phyloP scores from a whole-genome alignment of 2,329 filamentous ascomycete genomes.

The Colletotrichum sansevieriae region DNA sequence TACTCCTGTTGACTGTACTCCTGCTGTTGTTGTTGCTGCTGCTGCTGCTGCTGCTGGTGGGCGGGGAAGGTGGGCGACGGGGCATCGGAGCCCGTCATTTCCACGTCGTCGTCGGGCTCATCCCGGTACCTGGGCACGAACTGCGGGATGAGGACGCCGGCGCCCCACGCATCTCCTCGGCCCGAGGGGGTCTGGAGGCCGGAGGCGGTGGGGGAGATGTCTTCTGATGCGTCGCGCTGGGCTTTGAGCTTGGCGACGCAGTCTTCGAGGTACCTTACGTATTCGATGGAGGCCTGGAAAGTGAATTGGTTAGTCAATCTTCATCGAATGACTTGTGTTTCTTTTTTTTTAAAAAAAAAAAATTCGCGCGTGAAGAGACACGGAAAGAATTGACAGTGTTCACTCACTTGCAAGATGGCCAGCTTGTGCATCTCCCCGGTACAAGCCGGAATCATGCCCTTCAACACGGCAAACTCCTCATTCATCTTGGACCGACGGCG shows the following conservation, averaged over 20 bases:
- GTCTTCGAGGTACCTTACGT: constrained; percentile 92
- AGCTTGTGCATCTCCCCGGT: constrained; percentile 99
- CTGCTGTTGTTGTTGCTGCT: constrained; percentile 27
- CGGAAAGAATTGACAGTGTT: too few relatives aligned
- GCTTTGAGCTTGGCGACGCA: constrained; percentile 86
- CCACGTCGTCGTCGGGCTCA: constrained; percentile 63
- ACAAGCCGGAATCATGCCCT: constrained; percentile 96
- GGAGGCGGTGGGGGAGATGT: constrained; percentile 45
- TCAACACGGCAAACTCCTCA: constrained; percentile 93
- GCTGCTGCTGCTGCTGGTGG: constrained; percentile 41
- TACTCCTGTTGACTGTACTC: background rate
- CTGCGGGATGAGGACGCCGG: constrained; percentile 37
- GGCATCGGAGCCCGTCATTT: constrained; percentile 69
- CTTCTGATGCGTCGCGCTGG: constrained; percentile 54
- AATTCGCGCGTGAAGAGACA: background rate
- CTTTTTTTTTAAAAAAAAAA: too few relatives aligned
- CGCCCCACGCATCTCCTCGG: constrained; percentile 46
- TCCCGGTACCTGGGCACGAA: constrained; percentile 55
- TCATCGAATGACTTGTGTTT: too few relatives aligned
- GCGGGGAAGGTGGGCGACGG: constrained; percentile 61
- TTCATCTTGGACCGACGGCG: constrained; percentile 97
- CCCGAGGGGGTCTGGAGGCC: constrained; percentile 47
- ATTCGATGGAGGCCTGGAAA: constrained; percentile 90
- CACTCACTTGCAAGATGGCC: constrained; percentile 87
- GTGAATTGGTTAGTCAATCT: background rate